Evolutionary conservation across 805 yeast genomes (phyloP), one percentile per base, ranked within the genome.

Genomic region (Monosporozyma servazzii): DNA sequence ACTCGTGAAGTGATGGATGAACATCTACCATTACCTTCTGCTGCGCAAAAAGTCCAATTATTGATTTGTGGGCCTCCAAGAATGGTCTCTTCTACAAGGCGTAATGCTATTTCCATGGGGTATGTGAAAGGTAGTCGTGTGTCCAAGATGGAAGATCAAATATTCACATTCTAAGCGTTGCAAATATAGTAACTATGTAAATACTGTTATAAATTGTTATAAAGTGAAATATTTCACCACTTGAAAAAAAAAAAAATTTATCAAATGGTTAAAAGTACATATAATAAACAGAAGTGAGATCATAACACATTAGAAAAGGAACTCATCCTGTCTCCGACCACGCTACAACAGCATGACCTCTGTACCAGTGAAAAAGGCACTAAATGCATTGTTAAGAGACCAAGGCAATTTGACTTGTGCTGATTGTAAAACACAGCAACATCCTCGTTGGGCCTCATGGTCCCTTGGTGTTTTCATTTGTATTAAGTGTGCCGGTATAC

Each of bases 391-490:
- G 31, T 76, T 93, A 44, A 81, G 80, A 53, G 96, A 88, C 59
- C 81, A 82, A 0, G 80, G 80, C 37, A 93, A 93, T 73, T 80
- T 79, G 61, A 66, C 72, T 44, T 91, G 99, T 68, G 96, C 90
- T 1, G 99, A 91, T 68, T 91, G 99, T 71, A 91, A 93, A 67
- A 77, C 82, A 0, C 78, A 91, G 0, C 77, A 84, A 36, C 95
- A 91, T 68, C 99, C 99, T 21, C 77, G 98, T 50, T 91, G 99
- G 99, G 96, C 98, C 10, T 84, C 95, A 18, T 91, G 97, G 96
- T 89, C 85, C 59, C 68, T 91, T 50, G 99, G 99, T 23, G 81
- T 93, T 51, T 90, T 93, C 62, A 78, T 91, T 42, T 91, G 99
- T 68, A 91, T 91, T 56, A 77, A 93, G 60, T 91, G 99, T 69